phyloP scores from a whole-genome alignment of 2,329 filamentous ascomycete species.

The Aspergillus proliferans region DNA sequence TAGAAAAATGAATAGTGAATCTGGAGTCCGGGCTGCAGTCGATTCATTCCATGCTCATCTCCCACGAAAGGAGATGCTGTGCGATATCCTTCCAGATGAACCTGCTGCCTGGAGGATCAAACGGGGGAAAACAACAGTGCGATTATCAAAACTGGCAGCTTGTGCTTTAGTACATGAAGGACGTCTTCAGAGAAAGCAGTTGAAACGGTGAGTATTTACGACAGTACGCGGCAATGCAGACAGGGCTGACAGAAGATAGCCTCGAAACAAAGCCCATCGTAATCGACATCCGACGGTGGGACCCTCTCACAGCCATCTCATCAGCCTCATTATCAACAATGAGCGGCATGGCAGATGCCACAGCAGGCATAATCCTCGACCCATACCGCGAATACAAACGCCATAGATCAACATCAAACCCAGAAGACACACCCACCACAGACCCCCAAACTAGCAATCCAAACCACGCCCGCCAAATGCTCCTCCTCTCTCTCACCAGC shows the following conservation, averaged over 20 bases:
- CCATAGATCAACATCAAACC: constrained; percentile 1
- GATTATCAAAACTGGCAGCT: constrained; percentile 18
- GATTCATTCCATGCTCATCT: constrained; percentile 40
- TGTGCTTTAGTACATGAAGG: constrained; percentile 18
- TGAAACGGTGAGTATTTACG: constrained; percentile 14
- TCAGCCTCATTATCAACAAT: constrained; percentile 21
- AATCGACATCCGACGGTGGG: constrained; percentile 29
- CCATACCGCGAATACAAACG: constrained; percentile 23
- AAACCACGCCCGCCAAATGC: no score
- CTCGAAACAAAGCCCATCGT: constrained; percentile 24
- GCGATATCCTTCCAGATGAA: constrained; percentile 17
- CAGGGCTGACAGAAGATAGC: constrained; percentile 4
- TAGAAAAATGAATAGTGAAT: constrained; percentile 37
- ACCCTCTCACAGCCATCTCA: constrained; percentile 23
- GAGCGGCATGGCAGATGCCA: constrained; percentile 19
- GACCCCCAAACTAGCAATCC: no score
- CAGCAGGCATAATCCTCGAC: constrained; percentile 19
- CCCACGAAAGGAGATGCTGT: constrained; percentile 19
- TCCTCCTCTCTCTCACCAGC: constrained; percentile 5
- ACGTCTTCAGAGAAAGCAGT: constrained; percentile 13
- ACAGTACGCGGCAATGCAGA: no score
- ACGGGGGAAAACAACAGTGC: constrained; percentile 6
- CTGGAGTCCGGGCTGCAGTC: constrained; percentile 37
- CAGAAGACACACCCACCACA: no score
- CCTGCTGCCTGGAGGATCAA: constrained; percentile 24